A percentile compares a stretch with the other conserved stretches of the same genome.
Conservation (phyloP, 495 filamentous ascomycete species). For the Aspergillus asperescens region DNA sequence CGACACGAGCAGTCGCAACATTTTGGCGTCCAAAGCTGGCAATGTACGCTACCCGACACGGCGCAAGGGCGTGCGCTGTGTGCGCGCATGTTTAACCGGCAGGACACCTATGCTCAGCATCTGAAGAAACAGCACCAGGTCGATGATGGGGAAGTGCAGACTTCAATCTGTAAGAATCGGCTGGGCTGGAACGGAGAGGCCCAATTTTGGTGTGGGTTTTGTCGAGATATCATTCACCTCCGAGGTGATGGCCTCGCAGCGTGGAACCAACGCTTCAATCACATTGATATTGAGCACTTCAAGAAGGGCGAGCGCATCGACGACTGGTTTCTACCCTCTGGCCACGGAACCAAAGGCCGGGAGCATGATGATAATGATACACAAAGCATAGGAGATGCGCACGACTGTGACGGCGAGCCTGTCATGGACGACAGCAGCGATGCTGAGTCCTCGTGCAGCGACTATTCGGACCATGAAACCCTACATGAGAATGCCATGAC, state of each 20-base stretch:
- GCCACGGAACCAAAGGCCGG: conserved; percentile 11
- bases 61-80: conserved; percentile 41
- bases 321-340: conserved; percentile 38
- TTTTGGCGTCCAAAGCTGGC: conserved; percentile 68
- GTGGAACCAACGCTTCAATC: conserved; percentile 75
- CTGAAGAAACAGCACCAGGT: conserved; percentile 51
- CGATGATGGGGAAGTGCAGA: conserved; percentile 32
- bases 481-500: conserved; percentile 8
- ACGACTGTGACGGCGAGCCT: conserved; percentile 7
- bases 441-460: conserved; percentile 8
- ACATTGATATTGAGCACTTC: conserved; percentile 76
- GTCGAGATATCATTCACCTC: conserved; percentile 53
- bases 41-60: conserved; percentile 50
- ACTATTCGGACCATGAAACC: conserved; percentile 8
- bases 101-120: conserved; percentile 57
- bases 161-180: conserved; percentile 46
- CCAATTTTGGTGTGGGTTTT: conserved; percentile 91
- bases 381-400: neutral
- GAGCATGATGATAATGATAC: conserved; percentile 10
- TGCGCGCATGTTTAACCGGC: conserved; percentile 54
- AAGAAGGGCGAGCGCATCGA: conserved; percentile 46
- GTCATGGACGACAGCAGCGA: conserved; percentile 13
- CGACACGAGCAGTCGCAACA: conserved; percentile 90
- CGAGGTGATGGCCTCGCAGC: conserved; percentile 50
- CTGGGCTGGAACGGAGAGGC: conserved; percentile 65